phyloP scores from a whole-genome alignment of 2,329 filamentous ascomycete genomes.

The Venturiaceae sp. region DNA sequence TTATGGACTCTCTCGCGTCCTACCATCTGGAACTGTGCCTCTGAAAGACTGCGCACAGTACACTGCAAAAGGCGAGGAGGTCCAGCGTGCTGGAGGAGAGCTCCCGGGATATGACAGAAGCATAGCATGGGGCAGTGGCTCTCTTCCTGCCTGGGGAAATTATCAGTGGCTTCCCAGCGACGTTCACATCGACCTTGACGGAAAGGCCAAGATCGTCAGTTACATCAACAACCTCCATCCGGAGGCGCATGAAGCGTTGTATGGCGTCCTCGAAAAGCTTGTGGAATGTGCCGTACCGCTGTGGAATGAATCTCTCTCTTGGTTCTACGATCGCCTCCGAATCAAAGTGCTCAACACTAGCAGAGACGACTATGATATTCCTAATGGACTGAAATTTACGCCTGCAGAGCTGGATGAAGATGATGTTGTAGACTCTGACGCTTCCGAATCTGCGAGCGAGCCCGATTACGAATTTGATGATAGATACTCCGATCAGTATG shows the following conservation, averaged over 20 bases:
- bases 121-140: no score
- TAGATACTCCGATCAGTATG: conserved; percentile 5
- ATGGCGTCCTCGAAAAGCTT: conserved; percentile 30
- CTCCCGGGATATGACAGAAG: neutral
- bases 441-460: neutral
- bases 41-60: conserved; percentile 11
- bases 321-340: conserved; percentile 2
- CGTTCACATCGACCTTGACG: conserved; percentile 26
- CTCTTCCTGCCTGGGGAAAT: conserved; percentile 43
- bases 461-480: no score
- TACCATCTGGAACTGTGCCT: conserved; percentile 10
- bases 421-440: neutral
- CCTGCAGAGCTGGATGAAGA: neutral
- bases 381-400: conserved; percentile 4
- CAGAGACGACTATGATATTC: conserved; percentile 1
- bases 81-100: neutral
- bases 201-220: conserved; percentile 29
- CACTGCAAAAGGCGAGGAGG: conserved; percentile 9
- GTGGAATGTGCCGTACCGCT: conserved; percentile 32
- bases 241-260: conserved; percentile 26
- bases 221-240: conserved; percentile 44
- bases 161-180: conserved; percentile 43
- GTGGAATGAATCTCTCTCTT: conserved; percentile 29
- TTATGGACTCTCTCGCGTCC: conserved; percentile 14
- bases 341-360: neutral